These are phyloP conservation scores for Lachnellula hyalina DNA, from an alignment of 2,329 filamentous ascomycete species.

Conservation along the genomic window DNA sequence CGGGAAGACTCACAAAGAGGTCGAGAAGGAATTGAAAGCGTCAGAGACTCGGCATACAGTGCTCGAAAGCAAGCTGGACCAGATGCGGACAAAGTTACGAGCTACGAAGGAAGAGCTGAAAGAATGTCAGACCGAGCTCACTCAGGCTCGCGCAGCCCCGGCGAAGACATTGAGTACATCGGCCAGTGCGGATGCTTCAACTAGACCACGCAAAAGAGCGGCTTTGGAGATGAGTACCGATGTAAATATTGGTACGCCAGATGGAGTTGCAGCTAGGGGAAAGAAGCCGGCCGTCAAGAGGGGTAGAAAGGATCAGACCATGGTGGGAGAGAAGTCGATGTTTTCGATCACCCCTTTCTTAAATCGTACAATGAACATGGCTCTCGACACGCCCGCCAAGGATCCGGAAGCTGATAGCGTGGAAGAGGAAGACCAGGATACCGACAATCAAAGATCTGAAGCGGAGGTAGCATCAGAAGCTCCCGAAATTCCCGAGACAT, in stretches of 20 bases:
- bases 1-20: constrained; percentile 34
- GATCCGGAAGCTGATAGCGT: constrained; percentile 5
- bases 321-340: constrained; percentile 77
- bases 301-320: constrained; percentile 49
- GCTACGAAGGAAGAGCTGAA: constrained; percentile 69
- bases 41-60: constrained; percentile 57
- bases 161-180: constrained; percentile 11
- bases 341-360: constrained; percentile 95
- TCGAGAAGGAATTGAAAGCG: constrained; percentile 46
- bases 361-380: constrained; percentile 62
- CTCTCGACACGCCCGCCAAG: constrained; percentile 33
- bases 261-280: constrained; percentile 39
- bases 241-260: constrained; percentile 46
- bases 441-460: not conserved
- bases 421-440: constrained; percentile 5
- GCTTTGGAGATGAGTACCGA: constrained; percentile 38
- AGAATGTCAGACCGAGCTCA: constrained; percentile 46
- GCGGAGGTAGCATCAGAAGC: constrained; percentile 3
- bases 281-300: constrained; percentile 48
- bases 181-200: constrained; percentile 17
- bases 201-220: constrained; percentile 37
- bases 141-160: constrained; percentile 33
- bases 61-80: constrained; percentile 65
- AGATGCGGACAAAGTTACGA: constrained; percentile 43
- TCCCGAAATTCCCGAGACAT: not conserved